These are phyloP conservation scores for Exserohilum rostratum DNA, from an alignment of 2,329 filamentous ascomycete species.

Conservation along the genomic window DNA sequence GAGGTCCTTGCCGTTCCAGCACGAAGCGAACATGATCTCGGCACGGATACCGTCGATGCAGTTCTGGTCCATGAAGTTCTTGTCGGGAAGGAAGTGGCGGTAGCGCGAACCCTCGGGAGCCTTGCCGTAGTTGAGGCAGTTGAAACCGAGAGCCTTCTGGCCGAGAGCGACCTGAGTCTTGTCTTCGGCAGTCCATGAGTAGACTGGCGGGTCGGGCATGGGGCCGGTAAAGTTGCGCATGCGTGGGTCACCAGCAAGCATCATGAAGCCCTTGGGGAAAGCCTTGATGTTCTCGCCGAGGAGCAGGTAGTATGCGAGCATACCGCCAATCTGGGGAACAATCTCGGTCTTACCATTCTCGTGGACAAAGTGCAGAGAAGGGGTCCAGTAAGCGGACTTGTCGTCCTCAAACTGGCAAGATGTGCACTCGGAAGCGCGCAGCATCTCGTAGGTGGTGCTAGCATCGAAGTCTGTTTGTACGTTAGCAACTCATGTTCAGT, in stretches of 20 bases:
- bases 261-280: conserved; percentile 74
- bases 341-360: conserved; percentile 67
- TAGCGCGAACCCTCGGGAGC: conserved; percentile 74
- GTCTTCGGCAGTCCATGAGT: conserved; percentile 68
- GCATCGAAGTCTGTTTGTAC: conserved; percentile 60
- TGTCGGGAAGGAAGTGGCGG: conserved; percentile 82
- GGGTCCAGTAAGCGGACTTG: conserved; percentile 60
- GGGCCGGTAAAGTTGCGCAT: conserved; percentile 61
- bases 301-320: conserved; percentile 76
- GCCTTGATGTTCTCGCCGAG: conserved; percentile 71
- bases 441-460: conserved; percentile 65
- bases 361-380: conserved; percentile 71
- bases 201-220: conserved; percentile 72
- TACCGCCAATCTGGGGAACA: conserved; percentile 63
- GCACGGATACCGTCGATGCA: conserved; percentile 79
- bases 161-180: conserved; percentile 72
- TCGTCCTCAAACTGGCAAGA: conserved; percentile 62
- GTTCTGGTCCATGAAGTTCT: conserved; percentile 77
- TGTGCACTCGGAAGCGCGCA: conserved; percentile 70
- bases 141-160: conserved; percentile 90
- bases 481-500: conserved; percentile 29
- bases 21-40: conserved; percentile 76
- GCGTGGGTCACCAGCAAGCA: conserved; percentile 70
- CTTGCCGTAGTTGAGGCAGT: conserved; percentile 82
- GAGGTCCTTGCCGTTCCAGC: conserved; percentile 69